Base-by-base conservation (phyloP, 129 eudicot species). In the Glebionis coronaria region DNA sequence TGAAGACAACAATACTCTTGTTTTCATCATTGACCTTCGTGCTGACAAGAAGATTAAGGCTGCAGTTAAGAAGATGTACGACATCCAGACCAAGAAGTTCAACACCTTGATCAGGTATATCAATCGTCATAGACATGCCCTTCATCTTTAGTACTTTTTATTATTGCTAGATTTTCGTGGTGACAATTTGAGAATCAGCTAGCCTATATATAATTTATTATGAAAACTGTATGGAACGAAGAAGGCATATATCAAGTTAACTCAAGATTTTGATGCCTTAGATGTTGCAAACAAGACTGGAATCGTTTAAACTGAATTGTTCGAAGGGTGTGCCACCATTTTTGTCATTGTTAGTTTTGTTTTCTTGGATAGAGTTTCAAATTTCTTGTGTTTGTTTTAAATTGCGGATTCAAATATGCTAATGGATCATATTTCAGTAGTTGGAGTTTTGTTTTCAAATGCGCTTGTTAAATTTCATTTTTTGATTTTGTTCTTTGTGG, bases 31-130 rank as follows among this genome's bases (percentile, higher is more conserved):
- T 77, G 92, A 82, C 68, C 82, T 86, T 29, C 92, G 85, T 71
- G 92, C 88, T 56, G 85, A 82, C 70, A 86, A 86, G 71, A 86
- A 86, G 78, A 82, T 86, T 66, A 86, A 86, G 50, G 86, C 69
- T 57, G 88, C 88, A 0, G 93, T 86, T 12, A 86, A 83, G 75
- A 86, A 86, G 77, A 86, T 86, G 93, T 86, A 86, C 9, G 93
- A 86, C 75, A 86, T 86, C 63, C 88, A 83, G 76, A 80, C 93
- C 65, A 86, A 86, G 86, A 86, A 86, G 76, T 88, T 86, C 44
- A 86, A 86, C 73, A 86, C 93, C 0, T 70, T 86, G 63, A 83
- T 86, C 82, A 86, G 88, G 92, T 85, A 85, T 23, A 0, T 49
- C 2, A 28, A 23, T 47, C 9, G 0, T 28, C 3, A 11, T 8